Evolutionary conservation across 495 filamentous ascomycete genomes (phyloP).

Genomic region (Tuber borchii): DNA sequence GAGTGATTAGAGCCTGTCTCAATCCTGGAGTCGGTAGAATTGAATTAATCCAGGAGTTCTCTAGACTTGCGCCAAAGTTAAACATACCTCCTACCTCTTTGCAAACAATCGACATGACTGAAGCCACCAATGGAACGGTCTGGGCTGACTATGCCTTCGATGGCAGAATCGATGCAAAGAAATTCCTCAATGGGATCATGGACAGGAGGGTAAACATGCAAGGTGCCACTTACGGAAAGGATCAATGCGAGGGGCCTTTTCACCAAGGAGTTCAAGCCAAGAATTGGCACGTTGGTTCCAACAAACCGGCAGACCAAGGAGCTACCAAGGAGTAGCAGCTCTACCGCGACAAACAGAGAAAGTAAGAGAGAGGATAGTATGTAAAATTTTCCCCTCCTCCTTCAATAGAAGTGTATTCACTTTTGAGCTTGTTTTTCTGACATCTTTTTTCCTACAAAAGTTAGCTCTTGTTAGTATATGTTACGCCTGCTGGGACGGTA

Average conservation of each 20-base stretch:
- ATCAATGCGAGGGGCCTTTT: neutral
- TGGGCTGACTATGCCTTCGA: neutral
- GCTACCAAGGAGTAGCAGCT: neutral
- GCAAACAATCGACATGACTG: neutral
- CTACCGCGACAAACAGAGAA: neutral
- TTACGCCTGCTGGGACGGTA: neutral
- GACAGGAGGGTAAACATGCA: neutral
- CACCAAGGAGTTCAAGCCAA: neutral
- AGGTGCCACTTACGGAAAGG: neutral
- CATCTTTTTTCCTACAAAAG: neutral
- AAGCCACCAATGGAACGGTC: neutral
- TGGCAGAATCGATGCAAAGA: neutral
- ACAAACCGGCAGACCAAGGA: neutral
- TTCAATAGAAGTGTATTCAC: neutral
- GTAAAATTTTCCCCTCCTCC: neutral
- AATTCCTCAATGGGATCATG: neutral
- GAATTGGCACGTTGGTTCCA: neutral
- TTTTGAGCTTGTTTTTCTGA: neutral
- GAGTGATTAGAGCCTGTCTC: neutral
- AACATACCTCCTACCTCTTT: neutral
- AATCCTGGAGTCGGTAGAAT: neutral
- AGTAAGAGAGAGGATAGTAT: neutral
- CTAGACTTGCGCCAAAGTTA: neutral
- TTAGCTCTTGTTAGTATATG: neutral
- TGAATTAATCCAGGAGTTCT: neutral